Evolutionary conservation across 768 basidiomycete species (phyloP).

Genomic region (Boletus rufocinnamomeus): DNA sequence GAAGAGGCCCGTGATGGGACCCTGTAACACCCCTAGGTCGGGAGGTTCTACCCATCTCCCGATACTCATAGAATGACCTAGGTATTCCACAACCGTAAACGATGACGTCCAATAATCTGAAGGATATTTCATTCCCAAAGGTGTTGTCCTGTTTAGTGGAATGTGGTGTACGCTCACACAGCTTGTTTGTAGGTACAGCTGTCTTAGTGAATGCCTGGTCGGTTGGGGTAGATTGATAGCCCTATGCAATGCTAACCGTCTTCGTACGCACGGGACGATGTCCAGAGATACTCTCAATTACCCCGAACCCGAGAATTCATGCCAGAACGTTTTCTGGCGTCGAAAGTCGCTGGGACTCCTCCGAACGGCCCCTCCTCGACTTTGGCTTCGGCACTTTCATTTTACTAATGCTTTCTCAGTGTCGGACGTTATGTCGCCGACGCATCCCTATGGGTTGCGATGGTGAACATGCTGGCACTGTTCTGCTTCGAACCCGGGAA

Average conservation of each 20-base stretch:
- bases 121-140: constrained; percentile 50
- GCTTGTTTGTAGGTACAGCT: background rate
- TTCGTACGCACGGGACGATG: constrained; percentile 28
- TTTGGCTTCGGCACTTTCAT: constrained; percentile 35
- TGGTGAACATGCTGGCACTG: constrained; percentile 12
- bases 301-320: constrained; percentile 36
- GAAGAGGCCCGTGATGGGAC: background rate
- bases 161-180: background rate
- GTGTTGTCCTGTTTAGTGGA: background rate
- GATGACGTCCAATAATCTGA: constrained; percentile 39
- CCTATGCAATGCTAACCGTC: background rate
- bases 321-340: constrained; percentile 34
- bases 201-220: constrained; percentile 7
- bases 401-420: constrained; percentile 18
- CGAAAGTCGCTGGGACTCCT: background rate
- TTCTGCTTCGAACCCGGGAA: constrained; percentile 9
- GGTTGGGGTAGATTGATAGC: background rate
- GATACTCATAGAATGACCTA: background rate
- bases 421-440: constrained; percentile 43
- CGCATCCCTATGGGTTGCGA: constrained; percentile 31
- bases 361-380: background rate
- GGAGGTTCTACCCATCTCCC: background rate
- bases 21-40: constrained; percentile 6
- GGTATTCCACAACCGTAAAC: constrained; percentile 32
- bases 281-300: constrained; percentile 37